phyloP scores from a whole-genome alignment of 2,329 filamentous ascomycete species.

The Alternaria brassicae region DNA sequence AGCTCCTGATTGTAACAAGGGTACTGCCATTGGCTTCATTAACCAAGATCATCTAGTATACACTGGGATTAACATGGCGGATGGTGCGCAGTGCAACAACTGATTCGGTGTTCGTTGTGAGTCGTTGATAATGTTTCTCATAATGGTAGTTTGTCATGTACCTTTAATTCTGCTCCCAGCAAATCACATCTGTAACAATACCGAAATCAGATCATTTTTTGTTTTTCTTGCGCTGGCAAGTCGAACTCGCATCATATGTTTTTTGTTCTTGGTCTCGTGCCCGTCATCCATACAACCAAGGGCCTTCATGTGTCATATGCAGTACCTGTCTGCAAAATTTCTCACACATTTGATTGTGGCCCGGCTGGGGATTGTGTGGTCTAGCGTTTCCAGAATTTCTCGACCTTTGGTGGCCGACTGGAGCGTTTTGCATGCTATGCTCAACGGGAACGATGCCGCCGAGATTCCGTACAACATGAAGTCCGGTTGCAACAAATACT shows the following conservation, averaged over 20 bases:
- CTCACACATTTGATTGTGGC: not conserved
- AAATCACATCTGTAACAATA: not conserved
- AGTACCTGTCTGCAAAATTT: not conserved
- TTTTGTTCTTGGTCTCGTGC: not conserved
- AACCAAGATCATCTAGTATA: slow-evolving; percentile 23
- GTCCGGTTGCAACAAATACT: not conserved
- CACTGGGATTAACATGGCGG: slow-evolving; percentile 19
- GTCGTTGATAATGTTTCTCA: not conserved
- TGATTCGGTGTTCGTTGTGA: not conserved
- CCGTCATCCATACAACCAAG: not conserved
- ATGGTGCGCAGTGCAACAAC: slow-evolving; percentile 4
- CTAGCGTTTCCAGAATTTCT: not conserved
- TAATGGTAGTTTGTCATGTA: not conserved
- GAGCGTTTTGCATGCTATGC: not conserved
- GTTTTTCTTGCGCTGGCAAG: not conserved
- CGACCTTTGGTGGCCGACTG: not conserved
- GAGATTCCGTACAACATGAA: not conserved
- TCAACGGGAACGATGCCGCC: not conserved
- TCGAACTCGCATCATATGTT: not conserved
- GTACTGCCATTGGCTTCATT: slow-evolving; percentile 13
- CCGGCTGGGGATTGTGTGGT: not conserved
- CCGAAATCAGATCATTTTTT: not conserved
- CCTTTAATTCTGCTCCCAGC: not conserved
- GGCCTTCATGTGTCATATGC: not conserved
- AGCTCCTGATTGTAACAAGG: slow-evolving; percentile 20